Percentiles rank a stretch among this genome's conserved stretches.
phyloP scores from a whole-genome alignment of 164 flowering plant species.

The Magnolia officinalis region DNA sequence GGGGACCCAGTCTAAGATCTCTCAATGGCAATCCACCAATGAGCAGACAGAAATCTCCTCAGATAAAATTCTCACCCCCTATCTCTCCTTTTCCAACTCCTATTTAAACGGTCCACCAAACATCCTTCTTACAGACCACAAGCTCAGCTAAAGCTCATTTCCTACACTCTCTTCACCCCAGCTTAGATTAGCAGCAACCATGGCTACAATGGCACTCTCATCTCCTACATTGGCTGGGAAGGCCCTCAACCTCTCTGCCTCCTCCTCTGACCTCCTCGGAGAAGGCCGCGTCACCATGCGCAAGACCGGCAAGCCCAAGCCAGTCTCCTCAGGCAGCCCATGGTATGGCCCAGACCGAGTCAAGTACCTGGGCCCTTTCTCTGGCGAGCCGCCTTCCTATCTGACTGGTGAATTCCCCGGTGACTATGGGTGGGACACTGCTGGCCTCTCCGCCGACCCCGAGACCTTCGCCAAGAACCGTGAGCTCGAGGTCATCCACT shows the following conservation, averaged over 20 bases:
- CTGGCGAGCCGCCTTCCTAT: conserved; percentile 33
- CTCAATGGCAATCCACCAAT: too few species aligned
- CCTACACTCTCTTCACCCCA: too few species aligned
- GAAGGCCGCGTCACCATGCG: conserved; percentile 39
- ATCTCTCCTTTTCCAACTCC: too few species aligned
- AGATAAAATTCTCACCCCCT: too few species aligned
- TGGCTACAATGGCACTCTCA: conserved; percentile 67
- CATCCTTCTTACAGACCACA: too few species aligned
- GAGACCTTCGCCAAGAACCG: conserved; percentile 45
- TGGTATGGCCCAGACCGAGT: conserved; percentile 32
- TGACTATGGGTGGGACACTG: conserved; percentile 52
- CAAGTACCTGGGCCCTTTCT: conserved; percentile 33
- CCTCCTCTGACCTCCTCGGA: conserved; percentile 24
- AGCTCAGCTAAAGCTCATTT: too few species aligned
- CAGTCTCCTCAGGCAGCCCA: conserved; percentile 21
- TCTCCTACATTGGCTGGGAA: conserved; percentile 50
- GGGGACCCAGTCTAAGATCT: too few species aligned
- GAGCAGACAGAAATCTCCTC: too few species aligned
- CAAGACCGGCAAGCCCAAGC: conserved; percentile 22
- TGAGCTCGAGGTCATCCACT: conserved; percentile 32
- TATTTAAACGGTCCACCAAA: too few species aligned
- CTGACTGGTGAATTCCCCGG: conserved; percentile 47
- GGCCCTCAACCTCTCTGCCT: conserved; percentile 35
- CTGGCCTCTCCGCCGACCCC: conserved; percentile 50
- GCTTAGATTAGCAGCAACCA: conserved; percentile 1